Percentiles rank a stretch among this genome's conserved stretches.
phyloP scores from a whole-genome alignment of 768 basidiomycete genomes.

The Collybia nuda region DNA sequence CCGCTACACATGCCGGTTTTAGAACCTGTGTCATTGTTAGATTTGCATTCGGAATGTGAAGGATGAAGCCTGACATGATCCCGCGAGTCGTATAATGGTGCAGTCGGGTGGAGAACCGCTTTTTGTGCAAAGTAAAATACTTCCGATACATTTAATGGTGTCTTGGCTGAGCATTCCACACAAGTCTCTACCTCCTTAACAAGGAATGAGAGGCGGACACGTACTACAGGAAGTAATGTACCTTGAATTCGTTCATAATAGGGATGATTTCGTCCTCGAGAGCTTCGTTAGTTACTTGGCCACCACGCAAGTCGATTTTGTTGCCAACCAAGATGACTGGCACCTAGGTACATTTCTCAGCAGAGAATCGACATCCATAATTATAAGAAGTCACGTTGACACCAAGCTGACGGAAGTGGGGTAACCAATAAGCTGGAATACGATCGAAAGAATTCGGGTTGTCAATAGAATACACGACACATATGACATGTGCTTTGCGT shows the following conservation, averaged over 20 bases:
- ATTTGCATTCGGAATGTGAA: constrained; percentile 1
- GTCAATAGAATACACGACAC: constrained; percentile 96
- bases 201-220: constrained; percentile 8
- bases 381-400: constrained; percentile 70
- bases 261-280: constrained; percentile 94
- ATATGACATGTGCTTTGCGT: constrained; percentile 96
- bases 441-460: constrained; percentile 96
- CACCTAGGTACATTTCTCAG: constrained; percentile 50
- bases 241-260: constrained; percentile 99
- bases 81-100: constrained; percentile 93
- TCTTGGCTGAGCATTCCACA: constrained; percentile 93
- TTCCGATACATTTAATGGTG: constrained; percentile 90
- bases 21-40: constrained; percentile 56
- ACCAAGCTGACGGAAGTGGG: constrained; percentile 90
- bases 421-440: constrained; percentile 97
- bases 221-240: constrained; percentile 23
- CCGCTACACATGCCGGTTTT: constrained; percentile 88
- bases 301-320: constrained; percentile 95
- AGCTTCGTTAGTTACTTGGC: constrained; percentile 91
- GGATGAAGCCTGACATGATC: constrained; percentile 68
- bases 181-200: constrained; percentile 96
- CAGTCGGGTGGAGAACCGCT: constrained; percentile 94
- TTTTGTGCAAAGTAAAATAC: constrained; percentile 99
- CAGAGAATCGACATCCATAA: neutral
- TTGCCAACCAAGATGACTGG: constrained; percentile 98